Percentiles rank a stretch among this genome's conserved stretches.
Evolutionary conservation across 1,139 yeast genomes (phyloP).

Genomic region (Blastobotrys ciferrii): DNA sequence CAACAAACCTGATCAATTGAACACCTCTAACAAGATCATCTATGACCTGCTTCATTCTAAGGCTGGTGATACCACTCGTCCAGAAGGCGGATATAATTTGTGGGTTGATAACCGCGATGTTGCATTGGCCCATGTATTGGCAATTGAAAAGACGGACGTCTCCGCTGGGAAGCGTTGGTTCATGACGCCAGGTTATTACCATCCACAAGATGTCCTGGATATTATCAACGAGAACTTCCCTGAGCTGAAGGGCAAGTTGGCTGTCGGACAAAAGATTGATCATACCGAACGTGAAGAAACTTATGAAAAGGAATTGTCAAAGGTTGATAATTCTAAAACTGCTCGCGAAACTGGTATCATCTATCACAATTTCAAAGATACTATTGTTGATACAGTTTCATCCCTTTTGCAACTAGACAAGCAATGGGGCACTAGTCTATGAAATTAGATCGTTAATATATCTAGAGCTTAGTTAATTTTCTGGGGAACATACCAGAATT

Average conservation of each 20-base stretch:
- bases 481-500: too few species aligned
- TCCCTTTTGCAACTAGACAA: slow-evolving; percentile 1
- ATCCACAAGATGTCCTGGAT: slow-evolving; percentile 38
- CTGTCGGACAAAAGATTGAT: slow-evolving; percentile 24
- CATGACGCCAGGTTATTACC: slow-evolving; percentile 38
- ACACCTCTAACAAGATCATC: slow-evolving; percentile 27
- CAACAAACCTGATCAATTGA: slow-evolving; percentile 26
- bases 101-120: slow-evolving; percentile 53
- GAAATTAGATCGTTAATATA: background rate
- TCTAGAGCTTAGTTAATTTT: background rate
- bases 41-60: slow-evolving; percentile 23
- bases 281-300: slow-evolving; percentile 8
- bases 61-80: background rate
- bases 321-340: slow-evolving; percentile 21
- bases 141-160: slow-evolving; percentile 37
- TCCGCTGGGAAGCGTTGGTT: slow-evolving; percentile 45
- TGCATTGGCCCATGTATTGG: slow-evolving; percentile 49
- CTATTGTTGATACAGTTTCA: slow-evolving; percentile 3
- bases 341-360: slow-evolving; percentile 21
- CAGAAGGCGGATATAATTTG: background rate
- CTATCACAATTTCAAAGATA: slow-evolving; percentile 18
- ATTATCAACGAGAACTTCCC: slow-evolving; percentile 40
- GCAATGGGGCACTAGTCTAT: slow-evolving; percentile 6
- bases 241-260: slow-evolving; percentile 40
- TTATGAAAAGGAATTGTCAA: slow-evolving; percentile 1